Evolutionary conservation across 768 basidiomycete species (phyloP).

Genomic region (Termitomyces sp.): DNA sequence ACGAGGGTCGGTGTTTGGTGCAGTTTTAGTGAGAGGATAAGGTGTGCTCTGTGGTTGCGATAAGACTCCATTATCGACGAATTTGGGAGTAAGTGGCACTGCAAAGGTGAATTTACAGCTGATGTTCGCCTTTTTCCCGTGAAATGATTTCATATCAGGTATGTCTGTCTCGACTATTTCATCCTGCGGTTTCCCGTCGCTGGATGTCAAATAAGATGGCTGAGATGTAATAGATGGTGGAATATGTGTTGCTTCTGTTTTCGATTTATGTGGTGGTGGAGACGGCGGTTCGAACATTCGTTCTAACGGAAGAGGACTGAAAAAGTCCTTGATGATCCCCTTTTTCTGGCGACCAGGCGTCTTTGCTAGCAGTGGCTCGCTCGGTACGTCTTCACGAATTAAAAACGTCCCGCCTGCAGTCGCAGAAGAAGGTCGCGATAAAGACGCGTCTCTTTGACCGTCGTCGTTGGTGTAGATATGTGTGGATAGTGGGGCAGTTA

Average conservation of each 20-base stretch:
- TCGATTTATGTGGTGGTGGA: slow-evolving; percentile 60
- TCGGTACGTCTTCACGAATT: slow-evolving; percentile 62
- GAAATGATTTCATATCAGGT: slow-evolving; percentile 41
- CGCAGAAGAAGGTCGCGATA: slow-evolving; percentile 22
- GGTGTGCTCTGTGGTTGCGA: slow-evolving; percentile 67
- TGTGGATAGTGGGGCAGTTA: slow-evolving; percentile 52
- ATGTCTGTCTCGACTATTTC: slow-evolving; percentile 47
- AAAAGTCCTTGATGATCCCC: slow-evolving; percentile 71
- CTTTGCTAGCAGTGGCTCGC: slow-evolving; percentile 52
- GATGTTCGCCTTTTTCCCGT: slow-evolving; percentile 40
- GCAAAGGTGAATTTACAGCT: slow-evolving; percentile 74
- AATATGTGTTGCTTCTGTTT: slow-evolving; percentile 3
- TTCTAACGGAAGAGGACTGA: slow-evolving; percentile 83
- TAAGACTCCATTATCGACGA: slow-evolving; percentile 19
- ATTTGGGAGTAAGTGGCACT: slow-evolving; percentile 39
- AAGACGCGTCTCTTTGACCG: slow-evolving; percentile 22
- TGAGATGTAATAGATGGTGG: slow-evolving; percentile 13
- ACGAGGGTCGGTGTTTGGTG: slow-evolving; percentile 60
- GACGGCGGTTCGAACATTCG: slow-evolving; percentile 94
- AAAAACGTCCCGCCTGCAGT: slow-evolving; percentile 36
- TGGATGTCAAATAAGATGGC: slow-evolving; percentile 2
- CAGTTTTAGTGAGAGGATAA: slow-evolving; percentile 22
- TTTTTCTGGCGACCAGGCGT: slow-evolving; percentile 62
- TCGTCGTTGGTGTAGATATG: slow-evolving; percentile 44
- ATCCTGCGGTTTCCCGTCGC: slow-evolving; percentile 20